Conservation (phyloP, 2,329 filamentous ascomycete genomes). For the Trichoderma sp. region DNA sequence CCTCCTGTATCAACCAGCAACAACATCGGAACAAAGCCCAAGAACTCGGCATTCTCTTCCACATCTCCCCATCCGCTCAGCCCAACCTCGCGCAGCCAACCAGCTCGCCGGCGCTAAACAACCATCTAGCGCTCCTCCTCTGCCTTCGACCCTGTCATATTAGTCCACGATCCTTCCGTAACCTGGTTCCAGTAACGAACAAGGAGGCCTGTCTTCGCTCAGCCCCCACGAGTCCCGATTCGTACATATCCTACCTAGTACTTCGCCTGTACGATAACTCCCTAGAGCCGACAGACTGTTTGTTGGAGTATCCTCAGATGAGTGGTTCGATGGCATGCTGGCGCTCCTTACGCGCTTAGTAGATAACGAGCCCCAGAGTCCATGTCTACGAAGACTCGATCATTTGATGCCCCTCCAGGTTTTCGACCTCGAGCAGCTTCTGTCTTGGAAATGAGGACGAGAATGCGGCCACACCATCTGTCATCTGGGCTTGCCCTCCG, state of each 20-base stretch:
- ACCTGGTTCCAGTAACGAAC: too few relatives aligned
- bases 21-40: not conserved
- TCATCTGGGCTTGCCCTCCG: not conserved
- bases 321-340: not conserved
- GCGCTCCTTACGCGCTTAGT: not conserved
- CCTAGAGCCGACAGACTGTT: not conserved
- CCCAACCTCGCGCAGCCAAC: not conserved
- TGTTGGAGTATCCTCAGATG: too few relatives aligned
- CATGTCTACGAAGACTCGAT: not conserved
- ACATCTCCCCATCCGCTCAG: not conserved
- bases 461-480: not conserved
- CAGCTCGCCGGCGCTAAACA: constrained; percentile 10
- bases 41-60: not conserved
- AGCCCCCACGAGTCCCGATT: not conserved
- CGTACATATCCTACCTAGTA: not conserved
- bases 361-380: not conserved
- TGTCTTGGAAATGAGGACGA: too few relatives aligned
- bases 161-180: not conserved
- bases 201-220: not conserved
- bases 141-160: not conserved
- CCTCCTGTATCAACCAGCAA: not conserved
- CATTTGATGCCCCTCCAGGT: not conserved
- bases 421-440: too few relatives aligned
- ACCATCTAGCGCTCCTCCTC: constrained; percentile 6
- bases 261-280: too few relatives aligned